Base-by-base conservation (phyloP, 176 grass and related monocot genomes). In the Thinopyrum elongatum region DNA sequence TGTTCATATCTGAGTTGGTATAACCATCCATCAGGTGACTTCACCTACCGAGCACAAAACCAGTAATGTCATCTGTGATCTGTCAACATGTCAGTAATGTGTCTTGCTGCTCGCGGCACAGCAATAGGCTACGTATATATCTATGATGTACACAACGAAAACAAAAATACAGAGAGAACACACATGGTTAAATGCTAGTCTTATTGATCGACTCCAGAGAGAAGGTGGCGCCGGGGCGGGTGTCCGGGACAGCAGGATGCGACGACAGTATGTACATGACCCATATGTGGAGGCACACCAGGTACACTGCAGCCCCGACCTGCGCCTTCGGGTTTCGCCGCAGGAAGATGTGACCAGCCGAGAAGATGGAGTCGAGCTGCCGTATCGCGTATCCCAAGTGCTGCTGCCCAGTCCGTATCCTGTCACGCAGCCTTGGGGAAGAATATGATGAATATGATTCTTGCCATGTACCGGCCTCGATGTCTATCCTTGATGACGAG, bases 301-400 rank as follows among this genome's bases (percentile, higher is more conserved):
- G 74, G 80, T 98, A 98, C 59, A 91, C 49, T 30, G 91, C 25
- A 16, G 90, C 80, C 42, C 76, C 92, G 70, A 94, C 33, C 82
- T 92, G 92, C 0, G 92, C 91, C 85, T 80, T 98, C 0, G 73
- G 86, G 51, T 96, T 94, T 30, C 94, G 90, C 82, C 86, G 88
- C 42, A 95, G 78, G 79, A 92, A 98, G 57, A 93, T 71, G 49
- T 95, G 78, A 21, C 92, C 97, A 2, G 92, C 94, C 2, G 97
- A 94, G 72, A 95, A 95, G 41, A 98, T 78, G 12, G 90, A 91
- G 89, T 98, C 97, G 12, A 98, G 90, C 71, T 98, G 97, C 8
- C 70, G 84, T 62, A 98, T 80, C 23, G 90, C 78, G 0, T 92
- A 92, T 63, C 90, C 90, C 6, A 98, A 89, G 64, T 98, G 90